Percentiles rank a stretch among this genome's conserved stretches.
Conservation (phyloP, 345 rosid species). For the Gossypium rotundifolium region DNA sequence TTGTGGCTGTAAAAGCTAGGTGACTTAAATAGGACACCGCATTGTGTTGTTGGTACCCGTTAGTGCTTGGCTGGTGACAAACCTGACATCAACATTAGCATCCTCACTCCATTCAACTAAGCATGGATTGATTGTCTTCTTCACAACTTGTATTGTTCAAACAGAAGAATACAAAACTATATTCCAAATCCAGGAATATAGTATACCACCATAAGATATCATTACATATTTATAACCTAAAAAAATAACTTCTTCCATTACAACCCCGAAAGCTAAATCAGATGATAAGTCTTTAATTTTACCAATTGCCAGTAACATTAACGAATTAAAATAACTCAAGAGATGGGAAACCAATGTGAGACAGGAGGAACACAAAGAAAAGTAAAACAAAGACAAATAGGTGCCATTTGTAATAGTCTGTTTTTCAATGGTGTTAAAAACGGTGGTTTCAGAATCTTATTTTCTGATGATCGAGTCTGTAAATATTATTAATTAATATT, state of each 20-base stretch:
- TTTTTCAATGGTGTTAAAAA: too few relatives aligned
- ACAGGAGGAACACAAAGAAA: too few relatives aligned
- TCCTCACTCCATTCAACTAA: slow-evolving; percentile 66
- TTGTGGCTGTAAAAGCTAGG: too few relatives aligned
- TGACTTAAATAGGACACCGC: too few relatives aligned
- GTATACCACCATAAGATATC: background rate
- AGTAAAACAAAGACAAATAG: too few relatives aligned
- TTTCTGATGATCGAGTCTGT: too few relatives aligned
- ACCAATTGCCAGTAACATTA: too few relatives aligned
- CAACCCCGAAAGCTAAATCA: background rate
- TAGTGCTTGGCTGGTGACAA: slow-evolving; percentile 57
- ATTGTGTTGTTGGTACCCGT: too few relatives aligned
- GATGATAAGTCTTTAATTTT: background rate
- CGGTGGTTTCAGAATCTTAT: fast-evolving
- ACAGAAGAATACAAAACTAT: background rate
- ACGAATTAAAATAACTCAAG: too few relatives aligned
- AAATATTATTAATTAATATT: too few relatives aligned
- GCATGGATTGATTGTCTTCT: slow-evolving; percentile 53
- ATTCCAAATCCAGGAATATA: background rate
- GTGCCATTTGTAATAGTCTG: too few relatives aligned
- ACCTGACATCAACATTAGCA: slow-evolving; percentile 73
- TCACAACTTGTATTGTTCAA: slow-evolving; percentile 46
- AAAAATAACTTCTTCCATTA: background rate
- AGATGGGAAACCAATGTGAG: too few relatives aligned
- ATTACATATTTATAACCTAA: background rate